A percentile compares a stretch with the other conserved stretches of the same genome.
phyloP scores from a whole-genome alignment of 768 basidiomycete genomes.

The Lentinula detonsa region DNA sequence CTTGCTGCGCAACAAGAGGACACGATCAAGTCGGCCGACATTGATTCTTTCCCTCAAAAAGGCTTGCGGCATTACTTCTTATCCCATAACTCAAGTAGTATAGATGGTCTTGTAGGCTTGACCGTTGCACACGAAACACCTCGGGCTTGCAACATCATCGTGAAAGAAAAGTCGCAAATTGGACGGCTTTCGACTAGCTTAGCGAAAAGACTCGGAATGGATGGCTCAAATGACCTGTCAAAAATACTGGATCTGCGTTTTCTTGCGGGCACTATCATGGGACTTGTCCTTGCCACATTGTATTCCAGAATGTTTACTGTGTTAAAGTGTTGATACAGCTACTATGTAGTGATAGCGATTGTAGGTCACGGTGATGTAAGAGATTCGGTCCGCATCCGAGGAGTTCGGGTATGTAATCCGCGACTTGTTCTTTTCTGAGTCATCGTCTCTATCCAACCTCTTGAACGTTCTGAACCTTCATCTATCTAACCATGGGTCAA shows the following conservation, averaged over 20 bases:
- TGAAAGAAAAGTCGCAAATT: not conserved
- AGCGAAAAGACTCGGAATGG: not conserved
- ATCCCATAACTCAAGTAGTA: conserved; percentile 38
- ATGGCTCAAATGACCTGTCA: not conserved
- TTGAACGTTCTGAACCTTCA: not conserved
- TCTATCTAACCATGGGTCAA: conserved; percentile 26
- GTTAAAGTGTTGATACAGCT: not conserved
- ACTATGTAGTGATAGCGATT: not conserved
- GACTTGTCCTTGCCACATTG: not conserved
- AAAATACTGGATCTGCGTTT: not conserved
- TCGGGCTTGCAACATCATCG: not conserved
- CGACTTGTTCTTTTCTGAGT: too few species aligned
- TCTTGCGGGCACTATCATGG: not conserved
- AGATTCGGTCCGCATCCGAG: not conserved
- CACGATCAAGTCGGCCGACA: not conserved
- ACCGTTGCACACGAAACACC: conserved; percentile 17
- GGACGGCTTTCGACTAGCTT: not conserved
- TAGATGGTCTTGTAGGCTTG: conserved; percentile 55
- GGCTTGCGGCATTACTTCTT: conserved; percentile 56
- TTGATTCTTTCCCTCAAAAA: conserved; percentile 19
- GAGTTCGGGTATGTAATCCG: not conserved
- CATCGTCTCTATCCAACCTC: not conserved
- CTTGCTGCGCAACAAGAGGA: conserved; percentile 7
- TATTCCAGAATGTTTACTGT: not conserved
- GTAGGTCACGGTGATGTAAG: not conserved